A percentile compares a stretch with the other conserved stretches of the same genome.
phyloP scores from a whole-genome alignment of 1,139 yeast genomes.

The Yamadazyma dushanensis region DNA sequence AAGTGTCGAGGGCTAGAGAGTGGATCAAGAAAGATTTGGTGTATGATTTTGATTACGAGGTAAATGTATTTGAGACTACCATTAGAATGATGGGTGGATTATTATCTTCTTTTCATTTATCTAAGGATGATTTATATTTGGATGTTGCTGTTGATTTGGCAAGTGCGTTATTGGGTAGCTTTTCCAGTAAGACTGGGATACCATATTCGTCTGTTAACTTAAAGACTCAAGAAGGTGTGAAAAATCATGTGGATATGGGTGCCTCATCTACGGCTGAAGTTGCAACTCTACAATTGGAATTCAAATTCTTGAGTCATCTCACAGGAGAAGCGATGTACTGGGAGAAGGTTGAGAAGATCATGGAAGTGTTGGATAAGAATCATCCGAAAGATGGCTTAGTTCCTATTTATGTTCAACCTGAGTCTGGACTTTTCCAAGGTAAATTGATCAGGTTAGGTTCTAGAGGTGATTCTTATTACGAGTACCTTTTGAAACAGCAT shows the following conservation, averaged over 20 bases:
- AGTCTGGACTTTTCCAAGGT: constrained; percentile 69
- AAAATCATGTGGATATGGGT: constrained; percentile 62
- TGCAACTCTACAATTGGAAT: constrained; percentile 83
- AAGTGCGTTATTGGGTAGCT: constrained; percentile 64
- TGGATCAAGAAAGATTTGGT: constrained; percentile 67
- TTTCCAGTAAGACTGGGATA: constrained; percentile 62
- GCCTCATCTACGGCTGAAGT: constrained; percentile 87
- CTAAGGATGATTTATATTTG: constrained; percentile 68
- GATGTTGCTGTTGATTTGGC: constrained; percentile 79
- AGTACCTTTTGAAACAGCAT: constrained; percentile 83
- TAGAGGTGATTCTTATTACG: constrained; percentile 92
- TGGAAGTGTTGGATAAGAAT: constrained; percentile 59
- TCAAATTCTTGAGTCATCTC: constrained; percentile 75
- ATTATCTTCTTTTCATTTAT: constrained; percentile 74
- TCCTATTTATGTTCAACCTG: constrained; percentile 79
- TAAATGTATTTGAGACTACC: constrained; percentile 89
- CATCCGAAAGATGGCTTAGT: constrained; percentile 73
- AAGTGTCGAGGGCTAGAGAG: constrained; percentile 60
- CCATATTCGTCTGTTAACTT: constrained; percentile 83
- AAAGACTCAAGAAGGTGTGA: constrained; percentile 57
- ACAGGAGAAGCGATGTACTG: constrained; percentile 82
- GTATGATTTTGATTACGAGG: constrained; percentile 62
- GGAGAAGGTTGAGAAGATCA: constrained; percentile 73
- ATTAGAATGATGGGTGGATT: constrained; percentile 93
- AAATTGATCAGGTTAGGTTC: constrained; percentile 76